A percentile compares a stretch with the other conserved stretches of the same genome.
Evolutionary conservation across 2,329 filamentous ascomycete genomes (phyloP).

Genomic region (Sporothrix schenckii): DNA sequence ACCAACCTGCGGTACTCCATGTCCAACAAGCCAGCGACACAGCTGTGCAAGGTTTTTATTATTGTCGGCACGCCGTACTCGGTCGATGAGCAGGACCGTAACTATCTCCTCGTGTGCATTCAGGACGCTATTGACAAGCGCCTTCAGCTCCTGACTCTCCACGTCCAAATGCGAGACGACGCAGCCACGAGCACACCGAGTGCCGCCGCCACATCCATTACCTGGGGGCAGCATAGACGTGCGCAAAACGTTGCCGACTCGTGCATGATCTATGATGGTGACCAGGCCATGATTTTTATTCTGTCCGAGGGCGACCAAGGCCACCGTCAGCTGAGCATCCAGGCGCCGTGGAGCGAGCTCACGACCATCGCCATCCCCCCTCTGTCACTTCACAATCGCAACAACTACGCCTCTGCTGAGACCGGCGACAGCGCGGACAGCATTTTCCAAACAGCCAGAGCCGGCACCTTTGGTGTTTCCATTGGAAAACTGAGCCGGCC

Average conservation of each 20-base stretch:
- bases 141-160: conserved; percentile 67
- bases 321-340: conserved; percentile 67
- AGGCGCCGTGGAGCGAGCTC: conserved; percentile 74
- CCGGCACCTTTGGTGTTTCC: conserved; percentile 46
- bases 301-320: conserved; percentile 67
- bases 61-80: conserved; percentile 62
- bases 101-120: conserved; percentile 67
- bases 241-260: conserved; percentile 72
- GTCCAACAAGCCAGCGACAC: conserved; percentile 55
- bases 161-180: conserved; percentile 50
- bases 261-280: conserved; percentile 69
- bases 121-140: conserved; percentile 69
- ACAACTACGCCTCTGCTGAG: conserved; percentile 2
- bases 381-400: conserved; percentile 53
- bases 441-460: conserved; percentile 26
- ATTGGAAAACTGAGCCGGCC: conserved; percentile 61
- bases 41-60: conserved; percentile 67
- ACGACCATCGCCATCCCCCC: conserved; percentile 67
- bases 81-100: conserved; percentile 56
- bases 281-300: conserved; percentile 68
- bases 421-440: neutral
- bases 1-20: conserved; percentile 63
- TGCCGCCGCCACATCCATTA: conserved; percentile 42
- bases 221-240: conserved; percentile 57
- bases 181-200: conserved; percentile 27